phyloP scores from a whole-genome alignment of 495 filamentous ascomycete genomes.

The Amniculicola lignicola region DNA sequence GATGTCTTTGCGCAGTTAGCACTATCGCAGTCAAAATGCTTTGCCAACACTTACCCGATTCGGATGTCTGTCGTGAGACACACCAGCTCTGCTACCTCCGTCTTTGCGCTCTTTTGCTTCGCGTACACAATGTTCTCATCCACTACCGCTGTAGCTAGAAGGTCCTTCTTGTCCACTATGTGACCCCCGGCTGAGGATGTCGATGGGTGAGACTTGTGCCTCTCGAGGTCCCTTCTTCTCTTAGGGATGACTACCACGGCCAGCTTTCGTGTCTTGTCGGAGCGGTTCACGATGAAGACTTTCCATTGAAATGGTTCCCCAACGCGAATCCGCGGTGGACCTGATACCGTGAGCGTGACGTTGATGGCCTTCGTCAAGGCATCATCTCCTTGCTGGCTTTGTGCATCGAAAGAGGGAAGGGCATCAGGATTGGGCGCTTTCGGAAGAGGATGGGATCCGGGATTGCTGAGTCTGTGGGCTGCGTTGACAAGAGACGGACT shows the following conservation, averaged over 20 bases:
- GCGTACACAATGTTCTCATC: slow-evolving; percentile 83
- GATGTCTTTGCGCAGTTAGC: slow-evolving; percentile 51
- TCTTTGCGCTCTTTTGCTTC: slow-evolving; percentile 68
- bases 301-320: slow-evolving; percentile 82
- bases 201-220: slow-evolving; percentile 51
- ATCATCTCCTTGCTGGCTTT: slow-evolving; percentile 43
- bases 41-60: slow-evolving; percentile 60
- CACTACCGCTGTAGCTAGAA: slow-evolving; percentile 71
- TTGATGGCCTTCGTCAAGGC: slow-evolving; percentile 60
- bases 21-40: background rate
- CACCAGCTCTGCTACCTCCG: slow-evolving; percentile 72
- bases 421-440: slow-evolving; percentile 38
- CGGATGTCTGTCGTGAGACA: slow-evolving; percentile 80
- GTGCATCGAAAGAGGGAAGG: slow-evolving; percentile 45
- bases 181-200: slow-evolving; percentile 46
- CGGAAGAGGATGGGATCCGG: background rate
- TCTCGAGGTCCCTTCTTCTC: slow-evolving; percentile 63
- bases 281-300: slow-evolving; percentile 85
- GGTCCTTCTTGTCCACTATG: slow-evolving; percentile 40
- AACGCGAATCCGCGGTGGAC: slow-evolving; percentile 58
- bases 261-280: slow-evolving; percentile 65
- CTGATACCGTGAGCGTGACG: slow-evolving; percentile 72
- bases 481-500: slow-evolving; percentile 48
- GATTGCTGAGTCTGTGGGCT: slow-evolving; percentile 31
- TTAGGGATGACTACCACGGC: slow-evolving; percentile 76